phyloP scores from a whole-genome alignment of 2,329 filamentous ascomycete genomes.

The Talaromyces sp. region DNA sequence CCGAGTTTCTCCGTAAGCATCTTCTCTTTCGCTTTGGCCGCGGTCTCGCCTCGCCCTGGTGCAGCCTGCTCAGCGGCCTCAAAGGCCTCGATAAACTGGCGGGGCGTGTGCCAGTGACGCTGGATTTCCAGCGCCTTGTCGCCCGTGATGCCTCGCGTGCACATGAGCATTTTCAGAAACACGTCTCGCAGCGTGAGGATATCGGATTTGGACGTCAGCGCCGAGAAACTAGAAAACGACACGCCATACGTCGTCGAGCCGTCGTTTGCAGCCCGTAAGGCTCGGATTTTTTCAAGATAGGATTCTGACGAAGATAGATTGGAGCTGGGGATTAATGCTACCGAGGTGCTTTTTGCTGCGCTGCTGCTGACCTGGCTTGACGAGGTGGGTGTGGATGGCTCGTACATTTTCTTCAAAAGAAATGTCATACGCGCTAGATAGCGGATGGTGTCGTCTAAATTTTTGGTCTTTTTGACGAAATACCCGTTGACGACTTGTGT shows the following conservation, averaged over 20 bases:
- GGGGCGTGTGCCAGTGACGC: constrained; percentile 68
- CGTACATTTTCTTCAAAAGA: constrained; percentile 60
- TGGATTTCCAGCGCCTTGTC: constrained; percentile 78
- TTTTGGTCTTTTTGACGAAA: constrained; percentile 69
- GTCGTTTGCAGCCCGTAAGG: constrained; percentile 45
- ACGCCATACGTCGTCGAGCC: constrained; percentile 49
- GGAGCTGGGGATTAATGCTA: constrained; percentile 61
- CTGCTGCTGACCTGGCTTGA: constrained; percentile 11
- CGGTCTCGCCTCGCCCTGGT: constrained; percentile 24
- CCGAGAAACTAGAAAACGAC: constrained; percentile 65
- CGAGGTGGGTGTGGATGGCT: neutral
- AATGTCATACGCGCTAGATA: constrained; percentile 69
- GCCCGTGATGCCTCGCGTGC: constrained; percentile 65
- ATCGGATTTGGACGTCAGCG: constrained; percentile 68
- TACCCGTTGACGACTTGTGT: constrained; percentile 74
- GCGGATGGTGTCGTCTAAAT: constrained; percentile 70
- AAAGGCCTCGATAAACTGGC: constrained; percentile 65
- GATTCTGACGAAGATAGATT: constrained; percentile 59
- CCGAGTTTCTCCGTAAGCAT: constrained; percentile 55
- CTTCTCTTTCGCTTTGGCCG: constrained; percentile 52
- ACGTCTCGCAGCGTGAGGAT: constrained; percentile 67
- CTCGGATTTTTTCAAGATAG: constrained; percentile 58
- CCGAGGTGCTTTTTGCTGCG: constrained; percentile 27
- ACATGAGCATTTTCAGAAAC: constrained; percentile 83
- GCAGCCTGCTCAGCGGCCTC: constrained; percentile 31